These are phyloP conservation scores for Potentilla sterilis DNA, from an alignment of 306 rosid species.

Conservation along the genomic window DNA sequence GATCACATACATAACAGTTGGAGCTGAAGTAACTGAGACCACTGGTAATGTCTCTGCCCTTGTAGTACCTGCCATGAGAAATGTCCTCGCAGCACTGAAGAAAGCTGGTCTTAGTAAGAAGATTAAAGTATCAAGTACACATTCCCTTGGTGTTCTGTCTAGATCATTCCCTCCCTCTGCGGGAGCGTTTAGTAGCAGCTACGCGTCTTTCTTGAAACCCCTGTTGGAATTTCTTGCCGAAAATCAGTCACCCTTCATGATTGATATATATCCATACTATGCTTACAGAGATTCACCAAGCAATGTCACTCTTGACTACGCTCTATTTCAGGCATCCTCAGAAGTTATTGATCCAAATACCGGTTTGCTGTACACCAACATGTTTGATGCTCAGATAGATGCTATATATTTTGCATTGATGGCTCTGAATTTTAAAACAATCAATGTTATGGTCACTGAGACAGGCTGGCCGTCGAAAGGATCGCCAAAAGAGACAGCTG, in stretches of 20 bases:
- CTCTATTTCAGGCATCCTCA: conserved; percentile 76
- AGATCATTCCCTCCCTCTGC: conserved; percentile 98
- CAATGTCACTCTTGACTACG: conserved; percentile 78
- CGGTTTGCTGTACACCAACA: conserved; percentile 84
- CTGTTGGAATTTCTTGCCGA: conserved; percentile 93
- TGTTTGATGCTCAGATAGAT: conserved; percentile 98
- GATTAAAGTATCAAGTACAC: conserved; percentile 90
- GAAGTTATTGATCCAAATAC: conserved; percentile 98
- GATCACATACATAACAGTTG: conserved; percentile 86
- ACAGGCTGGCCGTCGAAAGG: conserved; percentile 99
- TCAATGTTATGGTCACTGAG: conserved; percentile 87
- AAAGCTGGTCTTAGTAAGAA: conserved; percentile 75
- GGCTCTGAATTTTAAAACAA: conserved; percentile 86
- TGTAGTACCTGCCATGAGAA: conserved; percentile 90
- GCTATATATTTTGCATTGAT: conserved; percentile 85
- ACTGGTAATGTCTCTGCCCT: conserved; percentile 57
- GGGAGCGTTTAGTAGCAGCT: conserved; percentile 87
- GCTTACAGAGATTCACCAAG: conserved; percentile 81
- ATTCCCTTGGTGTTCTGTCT: conserved; percentile 90
- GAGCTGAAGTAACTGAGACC: conserved; percentile 88
- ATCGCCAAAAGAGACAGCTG: conserved; percentile 88
- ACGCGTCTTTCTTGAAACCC: conserved; percentile 85
- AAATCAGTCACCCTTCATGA: conserved; percentile 93
- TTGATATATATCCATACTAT: conserved; percentile 93
- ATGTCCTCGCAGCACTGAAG: conserved; percentile 74